phyloP scores from a whole-genome alignment of 768 basidiomycete species.

The Russula brevipes region DNA sequence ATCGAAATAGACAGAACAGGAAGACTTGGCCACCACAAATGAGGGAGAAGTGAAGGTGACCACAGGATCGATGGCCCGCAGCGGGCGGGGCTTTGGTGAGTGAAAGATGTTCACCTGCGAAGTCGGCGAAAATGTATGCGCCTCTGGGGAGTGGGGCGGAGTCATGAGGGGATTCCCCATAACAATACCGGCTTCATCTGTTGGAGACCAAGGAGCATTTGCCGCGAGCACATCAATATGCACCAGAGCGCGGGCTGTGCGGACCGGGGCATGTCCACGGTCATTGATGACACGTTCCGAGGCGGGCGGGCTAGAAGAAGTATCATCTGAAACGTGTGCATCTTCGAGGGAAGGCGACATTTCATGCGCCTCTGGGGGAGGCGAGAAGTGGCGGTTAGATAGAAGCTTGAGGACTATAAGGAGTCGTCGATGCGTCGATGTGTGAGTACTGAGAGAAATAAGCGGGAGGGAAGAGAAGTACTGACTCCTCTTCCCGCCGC shows the following conservation, averaged over 20 bases:
- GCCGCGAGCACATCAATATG: slow-evolving; percentile 25
- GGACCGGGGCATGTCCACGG: slow-evolving; percentile 20
- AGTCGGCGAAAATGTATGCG: slow-evolving; percentile 12
- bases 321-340: slow-evolving; percentile 17
- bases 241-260: slow-evolving; percentile 35
- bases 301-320: slow-evolving; percentile 15
- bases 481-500: slow-evolving; percentile 66
- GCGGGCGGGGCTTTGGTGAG: slow-evolving; percentile 42
- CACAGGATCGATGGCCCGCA: slow-evolving; percentile 59
- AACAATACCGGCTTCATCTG: slow-evolving; percentile 21
- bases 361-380: slow-evolving; percentile 10
- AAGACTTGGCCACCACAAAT: slow-evolving; percentile 46
- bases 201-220: slow-evolving; percentile 23
- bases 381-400: slow-evolving; percentile 23
- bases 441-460: slow-evolving; percentile 12
- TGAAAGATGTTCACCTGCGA: slow-evolving; percentile 27
- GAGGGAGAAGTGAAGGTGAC: slow-evolving; percentile 55
- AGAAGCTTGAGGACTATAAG: slow-evolving; percentile 27
- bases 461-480: slow-evolving; percentile 26
- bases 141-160: slow-evolving; percentile 23
- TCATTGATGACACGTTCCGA: slow-evolving; percentile 20
- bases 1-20: slow-evolving; percentile 50
- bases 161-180: slow-evolving; percentile 22
- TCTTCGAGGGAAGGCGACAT: slow-evolving; percentile 21
- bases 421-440: slow-evolving; percentile 3